phyloP scores from a whole-genome alignment of 2,329 filamentous ascomycete genomes.

The Xylaria hypoxylon region DNA sequence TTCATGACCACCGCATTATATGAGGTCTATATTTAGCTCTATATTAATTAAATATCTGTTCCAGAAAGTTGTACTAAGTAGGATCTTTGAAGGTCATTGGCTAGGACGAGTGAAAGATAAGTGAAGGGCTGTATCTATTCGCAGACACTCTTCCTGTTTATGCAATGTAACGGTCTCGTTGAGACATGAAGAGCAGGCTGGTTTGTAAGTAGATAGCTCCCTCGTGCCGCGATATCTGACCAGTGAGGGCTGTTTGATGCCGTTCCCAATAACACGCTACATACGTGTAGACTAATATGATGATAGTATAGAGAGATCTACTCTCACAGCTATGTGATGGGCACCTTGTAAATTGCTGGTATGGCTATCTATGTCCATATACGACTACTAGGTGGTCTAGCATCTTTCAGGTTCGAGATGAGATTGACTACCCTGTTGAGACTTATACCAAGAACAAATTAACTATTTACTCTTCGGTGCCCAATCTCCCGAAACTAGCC shows the following conservation, averaged over 20 bases:
- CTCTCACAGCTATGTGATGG: too few species aligned
- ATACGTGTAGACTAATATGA: too few species aligned
- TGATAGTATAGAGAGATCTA: too few species aligned
- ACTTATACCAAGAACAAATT: too few species aligned
- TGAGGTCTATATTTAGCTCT: constrained; percentile 26
- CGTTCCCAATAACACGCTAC: too few species aligned
- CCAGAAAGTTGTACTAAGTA: not conserved
- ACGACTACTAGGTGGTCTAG: not conserved
- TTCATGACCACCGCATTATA: constrained; percentile 3
- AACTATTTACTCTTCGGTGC: too few species aligned
- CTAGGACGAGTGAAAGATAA: not conserved
- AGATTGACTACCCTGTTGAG: not conserved
- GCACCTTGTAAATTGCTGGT: not conserved
- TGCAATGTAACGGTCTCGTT: too few species aligned
- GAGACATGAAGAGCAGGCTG: too few species aligned
- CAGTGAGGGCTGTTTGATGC: too few species aligned
- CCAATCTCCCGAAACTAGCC: too few species aligned
- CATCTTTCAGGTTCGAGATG: not conserved
- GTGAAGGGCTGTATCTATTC: not conserved
- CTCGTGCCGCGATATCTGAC: too few species aligned
- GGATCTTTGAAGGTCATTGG: not conserved
- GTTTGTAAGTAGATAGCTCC: too few species aligned
- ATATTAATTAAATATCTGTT: not conserved
- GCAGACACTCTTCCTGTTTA: not conserved
- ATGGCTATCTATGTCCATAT: not conserved